Evolutionary conservation across 1,284 basidiomycete genomes (phyloP).

Genomic region (Cutaneotrichosporon mucoides): DNA sequence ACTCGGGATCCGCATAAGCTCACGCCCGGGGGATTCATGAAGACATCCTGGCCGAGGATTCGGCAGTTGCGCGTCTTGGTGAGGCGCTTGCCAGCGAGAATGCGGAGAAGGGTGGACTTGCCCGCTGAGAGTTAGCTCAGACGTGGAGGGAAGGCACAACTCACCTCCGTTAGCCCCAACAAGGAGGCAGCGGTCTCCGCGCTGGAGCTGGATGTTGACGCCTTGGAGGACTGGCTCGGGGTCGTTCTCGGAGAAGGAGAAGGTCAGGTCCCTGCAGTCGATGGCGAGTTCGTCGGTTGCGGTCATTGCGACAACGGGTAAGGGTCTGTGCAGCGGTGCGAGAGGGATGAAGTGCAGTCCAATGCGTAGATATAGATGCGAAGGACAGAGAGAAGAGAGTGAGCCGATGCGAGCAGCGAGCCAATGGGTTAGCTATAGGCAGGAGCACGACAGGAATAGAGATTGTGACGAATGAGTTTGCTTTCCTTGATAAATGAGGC

Average conservation of each 20-base stretch:
- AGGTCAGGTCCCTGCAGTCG: constrained; percentile 60
- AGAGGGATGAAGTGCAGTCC: too few relatives aligned
- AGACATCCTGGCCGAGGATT: constrained; percentile 79
- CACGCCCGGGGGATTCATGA: constrained; percentile 56
- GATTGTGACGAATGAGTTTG: too few relatives aligned
- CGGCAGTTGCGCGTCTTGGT: constrained; percentile 63
- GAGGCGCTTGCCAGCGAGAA: constrained; percentile 88
- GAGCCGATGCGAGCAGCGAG: too few relatives aligned
- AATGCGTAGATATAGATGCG: background rate
- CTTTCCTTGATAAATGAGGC: too few relatives aligned
- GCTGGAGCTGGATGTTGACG: constrained; percentile 63
- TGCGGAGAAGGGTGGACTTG: constrained; percentile 90
- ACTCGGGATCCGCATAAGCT: constrained; percentile 8
- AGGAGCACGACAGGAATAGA: too few relatives aligned
- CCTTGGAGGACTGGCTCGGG: constrained; percentile 57
- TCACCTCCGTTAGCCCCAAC: constrained; percentile 87
- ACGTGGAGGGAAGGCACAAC: constrained; percentile 18
- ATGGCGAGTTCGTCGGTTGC: constrained; percentile 49
- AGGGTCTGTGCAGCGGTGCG: too few relatives aligned
- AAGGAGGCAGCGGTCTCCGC: constrained; percentile 73
- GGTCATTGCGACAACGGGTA: constrained; percentile 9
- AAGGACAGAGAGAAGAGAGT: background rate
- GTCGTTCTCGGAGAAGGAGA: constrained; percentile 54
- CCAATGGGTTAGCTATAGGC: too few relatives aligned
- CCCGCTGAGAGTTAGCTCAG: constrained; percentile 58